Conservation (phyloP, 2,329 filamentous ascomycete genomes). For the Clarireedia homoeocarpa region DNA sequence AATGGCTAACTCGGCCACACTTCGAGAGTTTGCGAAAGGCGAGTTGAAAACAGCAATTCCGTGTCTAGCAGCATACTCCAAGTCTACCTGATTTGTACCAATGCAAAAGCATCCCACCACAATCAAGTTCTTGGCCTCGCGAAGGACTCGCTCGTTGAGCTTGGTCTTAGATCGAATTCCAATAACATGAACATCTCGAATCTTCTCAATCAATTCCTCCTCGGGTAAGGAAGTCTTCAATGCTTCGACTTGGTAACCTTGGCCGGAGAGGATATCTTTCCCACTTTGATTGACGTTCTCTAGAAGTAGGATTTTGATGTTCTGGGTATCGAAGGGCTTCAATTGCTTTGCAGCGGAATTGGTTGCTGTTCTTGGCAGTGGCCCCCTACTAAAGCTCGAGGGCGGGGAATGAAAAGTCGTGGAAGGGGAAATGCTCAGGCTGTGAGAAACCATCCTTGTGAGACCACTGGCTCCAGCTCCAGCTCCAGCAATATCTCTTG, state of each 20-base stretch:
- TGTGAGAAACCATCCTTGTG: slow-evolving; percentile 44
- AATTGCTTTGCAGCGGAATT: slow-evolving; percentile 58
- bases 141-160: slow-evolving; percentile 75
- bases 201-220: slow-evolving; percentile 93
- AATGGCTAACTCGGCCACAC: slow-evolving; percentile 93
- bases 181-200: slow-evolving; percentile 90
- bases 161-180: slow-evolving; percentile 98
- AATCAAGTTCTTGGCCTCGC: slow-evolving; percentile 86
- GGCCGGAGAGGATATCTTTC: slow-evolving; percentile 67
- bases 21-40: slow-evolving; percentile 95
- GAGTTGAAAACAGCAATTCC: slow-evolving; percentile 99
- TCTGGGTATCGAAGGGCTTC: slow-evolving; percentile 91
- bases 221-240: slow-evolving; percentile 85
- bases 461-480: slow-evolving; percentile 16
- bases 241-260: slow-evolving; percentile 94
- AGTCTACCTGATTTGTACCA: slow-evolving; percentile 90
- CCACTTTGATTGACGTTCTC: slow-evolving; percentile 96
- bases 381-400: slow-evolving; percentile 41
- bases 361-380: slow-evolving; percentile 33
- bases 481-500: slow-evolving; percentile 41
- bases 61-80: slow-evolving; percentile 71
- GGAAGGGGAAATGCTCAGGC: slow-evolving; percentile 62
- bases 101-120: slow-evolving; percentile 99
- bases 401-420: slow-evolving; percentile 50
- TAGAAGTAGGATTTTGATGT: slow-evolving; percentile 91